Conservation (phyloP, 192 early-diverging fungal genomes). For the Coemansia sp. region DNA sequence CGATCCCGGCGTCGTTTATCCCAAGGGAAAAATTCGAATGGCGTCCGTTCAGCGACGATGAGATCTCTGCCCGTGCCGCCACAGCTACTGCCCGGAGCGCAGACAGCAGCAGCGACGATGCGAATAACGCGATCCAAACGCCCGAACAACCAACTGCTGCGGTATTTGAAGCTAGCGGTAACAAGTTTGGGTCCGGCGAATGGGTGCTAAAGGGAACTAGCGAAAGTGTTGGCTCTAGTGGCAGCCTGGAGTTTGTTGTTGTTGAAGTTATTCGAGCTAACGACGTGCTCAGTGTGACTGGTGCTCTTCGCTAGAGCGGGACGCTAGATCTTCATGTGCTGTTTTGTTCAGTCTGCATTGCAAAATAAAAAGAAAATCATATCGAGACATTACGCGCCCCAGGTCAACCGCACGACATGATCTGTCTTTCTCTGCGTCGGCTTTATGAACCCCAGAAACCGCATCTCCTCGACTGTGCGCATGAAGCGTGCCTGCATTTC, state of each 20-base stretch:
- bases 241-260: slow-evolving; percentile 71
- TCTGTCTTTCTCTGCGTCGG: slow-evolving; percentile 89
- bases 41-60: slow-evolving; percentile 58
- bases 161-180: slow-evolving; percentile 2
- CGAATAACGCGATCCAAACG: slow-evolving; percentile 4
- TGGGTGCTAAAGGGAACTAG: slow-evolving; percentile 73
- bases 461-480: slow-evolving; percentile 80
- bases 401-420: slow-evolving; percentile 87
- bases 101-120: slow-evolving; percentile 21
- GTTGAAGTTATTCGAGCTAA: slow-evolving; percentile 79
- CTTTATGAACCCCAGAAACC: slow-evolving; percentile 89
- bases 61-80: slow-evolving; percentile 27
- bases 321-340: neutral
- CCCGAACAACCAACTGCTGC: neutral
- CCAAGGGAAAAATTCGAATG: slow-evolving; percentile 75
- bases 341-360: neutral
- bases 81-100: neutral
- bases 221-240: slow-evolving; percentile 66
- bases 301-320: slow-evolving; percentile 59
- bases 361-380: neutral
- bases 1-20: slow-evolving; percentile 83
- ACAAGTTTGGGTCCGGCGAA: slow-evolving; percentile 62
- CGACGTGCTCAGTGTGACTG: slow-evolving; percentile 81
- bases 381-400: slow-evolving; percentile 52
- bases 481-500: slow-evolving; percentile 86